Percentiles rank a stretch among this genome's conserved stretches.
phyloP scores from a whole-genome alignment of 2,329 filamentous ascomycete genomes.

The Nannizziopsis barbatae region DNA sequence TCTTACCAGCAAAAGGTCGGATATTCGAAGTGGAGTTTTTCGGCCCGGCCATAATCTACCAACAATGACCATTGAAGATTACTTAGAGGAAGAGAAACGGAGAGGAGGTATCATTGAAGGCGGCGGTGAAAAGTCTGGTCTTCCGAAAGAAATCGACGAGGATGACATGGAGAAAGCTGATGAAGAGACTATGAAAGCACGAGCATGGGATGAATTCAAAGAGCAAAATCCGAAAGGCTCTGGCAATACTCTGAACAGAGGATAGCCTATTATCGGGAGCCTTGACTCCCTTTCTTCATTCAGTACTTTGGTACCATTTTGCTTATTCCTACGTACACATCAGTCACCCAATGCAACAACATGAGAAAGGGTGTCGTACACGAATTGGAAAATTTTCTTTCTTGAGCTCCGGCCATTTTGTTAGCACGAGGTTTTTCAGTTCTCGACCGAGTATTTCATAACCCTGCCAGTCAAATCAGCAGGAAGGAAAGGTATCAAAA shows the following conservation, averaged over 20 bases:
- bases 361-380: neutral
- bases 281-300: neutral
- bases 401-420: slow-evolving; percentile 17
- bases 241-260: slow-evolving; percentile 41
- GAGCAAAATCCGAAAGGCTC: slow-evolving; percentile 70
- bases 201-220: slow-evolving; percentile 88
- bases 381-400: slow-evolving; percentile 14
- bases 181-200: slow-evolving; percentile 80
- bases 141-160: slow-evolving; percentile 66
- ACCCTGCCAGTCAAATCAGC: slow-evolving; percentile 9
- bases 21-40: slow-evolving; percentile 72
- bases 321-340: no score
- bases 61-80: slow-evolving; percentile 97
- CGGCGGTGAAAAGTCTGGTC: slow-evolving; percentile 63
- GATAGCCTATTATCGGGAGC: slow-evolving; percentile 21
- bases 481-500: neutral
- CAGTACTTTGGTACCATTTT: no score
- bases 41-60: slow-evolving; percentile 83
- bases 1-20: slow-evolving; percentile 62
- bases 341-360: neutral
- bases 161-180: slow-evolving; percentile 83
- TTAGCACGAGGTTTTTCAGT: slow-evolving; percentile 13
- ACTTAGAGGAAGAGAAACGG: slow-evolving; percentile 77
- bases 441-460: slow-evolving; percentile 16
- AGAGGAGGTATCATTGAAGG: slow-evolving; percentile 85